Percentiles rank a stretch among this genome's conserved stretches.
phyloP scores from a whole-genome alignment of 116 monocot species.

The Cymodocea nodosa region DNA sequence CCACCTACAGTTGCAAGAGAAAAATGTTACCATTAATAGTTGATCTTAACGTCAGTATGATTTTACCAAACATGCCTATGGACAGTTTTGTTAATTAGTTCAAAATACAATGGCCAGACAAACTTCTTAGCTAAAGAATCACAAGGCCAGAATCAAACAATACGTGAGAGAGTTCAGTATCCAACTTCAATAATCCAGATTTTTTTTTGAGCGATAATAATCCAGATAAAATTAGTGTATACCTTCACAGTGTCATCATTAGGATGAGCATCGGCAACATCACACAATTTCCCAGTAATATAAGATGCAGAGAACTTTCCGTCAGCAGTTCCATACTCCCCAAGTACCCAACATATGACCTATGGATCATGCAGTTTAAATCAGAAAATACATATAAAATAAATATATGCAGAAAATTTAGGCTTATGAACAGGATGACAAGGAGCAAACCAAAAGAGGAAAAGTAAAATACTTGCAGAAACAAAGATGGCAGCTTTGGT shows the following conservation, averaged over 20 bases:
- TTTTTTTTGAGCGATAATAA: too few relatives aligned
- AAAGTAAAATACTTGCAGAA: constrained; percentile 52
- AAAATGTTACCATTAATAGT: too few relatives aligned
- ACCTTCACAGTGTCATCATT: constrained; percentile 86
- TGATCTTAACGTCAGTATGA: too few relatives aligned
- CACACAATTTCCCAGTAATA: constrained; percentile 86
- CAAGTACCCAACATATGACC: constrained; percentile 99
- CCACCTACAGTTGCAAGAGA: too few relatives aligned
- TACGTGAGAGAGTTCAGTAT: not conserved
- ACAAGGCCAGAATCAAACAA: not conserved
- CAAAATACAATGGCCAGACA: too few relatives aligned
- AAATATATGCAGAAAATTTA: not conserved
- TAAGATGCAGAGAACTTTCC: constrained; percentile 87
- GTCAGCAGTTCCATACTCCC: constrained; percentile 96
- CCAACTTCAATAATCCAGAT: too few relatives aligned
- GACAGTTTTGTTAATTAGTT: too few relatives aligned
- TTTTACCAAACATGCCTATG: too few relatives aligned
- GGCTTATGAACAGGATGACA: not conserved
- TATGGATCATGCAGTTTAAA: constrained; percentile 8
- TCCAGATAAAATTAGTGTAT: not conserved
- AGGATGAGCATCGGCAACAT: constrained; percentile 75
- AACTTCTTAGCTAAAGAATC: too few relatives aligned
- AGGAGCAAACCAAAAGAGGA: constrained; percentile 6
- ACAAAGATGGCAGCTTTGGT: constrained; percentile 91
- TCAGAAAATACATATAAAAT: not conserved